phyloP scores from a whole-genome alignment of 208 protist species.

The Herpetomonas samuelpessoai region DNA sequence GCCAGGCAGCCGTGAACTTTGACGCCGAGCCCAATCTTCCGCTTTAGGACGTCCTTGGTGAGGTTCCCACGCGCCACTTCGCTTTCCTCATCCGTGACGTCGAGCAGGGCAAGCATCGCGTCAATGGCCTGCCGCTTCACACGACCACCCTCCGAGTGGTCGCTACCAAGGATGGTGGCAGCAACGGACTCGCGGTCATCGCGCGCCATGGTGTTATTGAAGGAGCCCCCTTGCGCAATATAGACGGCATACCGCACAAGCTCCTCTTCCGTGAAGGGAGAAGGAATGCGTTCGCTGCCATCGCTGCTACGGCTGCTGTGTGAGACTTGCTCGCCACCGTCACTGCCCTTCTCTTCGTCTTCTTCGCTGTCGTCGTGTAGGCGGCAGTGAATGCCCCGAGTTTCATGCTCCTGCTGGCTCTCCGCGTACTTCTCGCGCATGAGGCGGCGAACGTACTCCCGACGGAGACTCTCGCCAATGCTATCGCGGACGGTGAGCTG shows the following conservation, averaged over 20 bases:
- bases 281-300: too few relatives aligned
- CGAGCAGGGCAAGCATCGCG: not conserved
- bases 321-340: not conserved
- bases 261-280: not conserved
- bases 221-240: not conserved
- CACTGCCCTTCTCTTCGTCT: not conserved
- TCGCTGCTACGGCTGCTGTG: not conserved
- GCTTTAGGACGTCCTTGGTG: conserved; percentile 14
- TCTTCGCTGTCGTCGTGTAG: not conserved
- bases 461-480: conserved; percentile 4
- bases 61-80: not conserved
- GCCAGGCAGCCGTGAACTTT: conserved; percentile 71
- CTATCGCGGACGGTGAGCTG: conserved; percentile 9
- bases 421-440: conserved; percentile 1
- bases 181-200: not conserved
- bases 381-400: too few relatives aligned
- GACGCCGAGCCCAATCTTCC: conserved; percentile 41
- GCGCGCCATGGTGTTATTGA: not conserved
- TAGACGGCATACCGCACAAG: not conserved
- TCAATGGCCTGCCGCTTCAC: not conserved
- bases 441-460: conserved; percentile 5
- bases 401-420: too few relatives aligned
- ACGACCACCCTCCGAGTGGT: too few relatives aligned
- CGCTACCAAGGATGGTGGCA: too few relatives aligned
- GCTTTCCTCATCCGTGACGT: conserved; percentile 6